A percentile compares a stretch with the other conserved stretches of the same genome.
These are phyloP conservation scores for Hordeum marinum DNA, from an alignment of 176 grass and related monocot species.

Conservation along the genomic window DNA sequence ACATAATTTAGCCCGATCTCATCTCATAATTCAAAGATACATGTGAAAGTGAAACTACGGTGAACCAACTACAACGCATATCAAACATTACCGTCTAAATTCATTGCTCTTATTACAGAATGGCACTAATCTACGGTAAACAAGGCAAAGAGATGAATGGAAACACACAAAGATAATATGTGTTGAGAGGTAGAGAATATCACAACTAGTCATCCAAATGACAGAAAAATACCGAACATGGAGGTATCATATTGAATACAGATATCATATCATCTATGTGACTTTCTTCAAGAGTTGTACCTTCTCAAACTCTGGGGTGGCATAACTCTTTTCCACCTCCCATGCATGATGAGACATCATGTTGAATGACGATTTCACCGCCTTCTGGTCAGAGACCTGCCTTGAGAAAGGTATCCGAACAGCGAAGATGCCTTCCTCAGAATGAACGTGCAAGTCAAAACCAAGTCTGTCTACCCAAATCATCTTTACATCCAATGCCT, in stretches of 20 bases:
- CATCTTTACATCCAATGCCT: constrained; percentile 71
- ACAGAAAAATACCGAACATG: neutral
- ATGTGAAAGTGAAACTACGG: neutral
- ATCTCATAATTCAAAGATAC: neutral
- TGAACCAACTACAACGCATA: neutral
- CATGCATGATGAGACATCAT: constrained; percentile 95
- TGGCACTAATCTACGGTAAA: constrained; percentile 13
- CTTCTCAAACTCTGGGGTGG: constrained; percentile 71
- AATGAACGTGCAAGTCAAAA: constrained; percentile 74
- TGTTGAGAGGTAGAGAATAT: neutral
- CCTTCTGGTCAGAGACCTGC: constrained; percentile 80
- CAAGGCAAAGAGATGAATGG: neutral
- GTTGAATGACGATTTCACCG: constrained; percentile 88
- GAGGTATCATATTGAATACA: neutral
- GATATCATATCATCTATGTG: constrained; percentile 40
- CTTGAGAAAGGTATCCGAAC: constrained; percentile 77
- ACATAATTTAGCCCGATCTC: neutral
- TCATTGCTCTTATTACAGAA: neutral
- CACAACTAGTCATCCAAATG: neutral
- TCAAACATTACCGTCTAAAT: neutral
- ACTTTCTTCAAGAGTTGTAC: constrained; percentile 63
- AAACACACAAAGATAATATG: constrained; percentile 5
- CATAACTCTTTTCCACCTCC: constrained; percentile 84
- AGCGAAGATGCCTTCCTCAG: constrained; percentile 50
- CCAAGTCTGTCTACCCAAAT: constrained; percentile 90